phyloP scores from a whole-genome alignment of 2,329 filamentous ascomycete genomes.

The Fusarium lyarnte region DNA sequence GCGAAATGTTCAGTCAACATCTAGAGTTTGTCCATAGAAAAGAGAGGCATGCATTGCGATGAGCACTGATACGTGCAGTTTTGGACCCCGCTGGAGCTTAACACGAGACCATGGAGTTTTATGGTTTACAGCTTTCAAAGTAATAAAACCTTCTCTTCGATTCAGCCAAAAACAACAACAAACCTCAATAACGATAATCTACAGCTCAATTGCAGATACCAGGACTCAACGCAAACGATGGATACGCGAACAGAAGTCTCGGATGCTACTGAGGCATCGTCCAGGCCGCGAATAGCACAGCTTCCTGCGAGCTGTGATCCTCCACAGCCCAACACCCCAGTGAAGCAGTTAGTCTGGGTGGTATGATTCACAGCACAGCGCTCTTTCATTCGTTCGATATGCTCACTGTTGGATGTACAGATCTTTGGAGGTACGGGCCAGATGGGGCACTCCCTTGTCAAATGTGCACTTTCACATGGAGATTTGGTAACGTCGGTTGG shows the following conservation, averaged over 20 bases:
- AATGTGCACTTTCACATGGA: slow-evolving; percentile 79
- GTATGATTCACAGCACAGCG: slow-evolving; percentile 55
- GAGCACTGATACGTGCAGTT: slow-evolving; percentile 13
- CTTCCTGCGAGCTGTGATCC: slow-evolving; percentile 90
- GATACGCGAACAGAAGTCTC: slow-evolving; percentile 40
- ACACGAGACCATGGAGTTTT: slow-evolving; percentile 17
- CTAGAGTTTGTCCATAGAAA: background rate
- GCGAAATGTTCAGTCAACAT: background rate
- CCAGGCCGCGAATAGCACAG: slow-evolving; percentile 54
- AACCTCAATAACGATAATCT: background rate
- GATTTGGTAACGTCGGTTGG: slow-evolving; percentile 90
- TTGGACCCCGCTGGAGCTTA: slow-evolving; percentile 22
- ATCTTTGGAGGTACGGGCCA: slow-evolving; percentile 97
- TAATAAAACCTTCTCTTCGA: background rate
- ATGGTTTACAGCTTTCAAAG: background rate
- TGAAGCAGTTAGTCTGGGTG: slow-evolving; percentile 87
- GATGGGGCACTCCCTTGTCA: slow-evolving; percentile 90
- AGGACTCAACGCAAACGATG: slow-evolving; percentile 24
- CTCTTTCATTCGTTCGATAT: background rate
- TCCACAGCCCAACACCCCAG: slow-evolving; percentile 74
- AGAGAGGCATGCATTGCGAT: background rate
- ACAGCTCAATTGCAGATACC: background rate
- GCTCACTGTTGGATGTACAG: slow-evolving; percentile 53
- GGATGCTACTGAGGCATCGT: slow-evolving; percentile 40
- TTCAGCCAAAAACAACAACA: background rate